A percentile compares a stretch with the other conserved stretches of the same genome.
phyloP scores from a whole-genome alignment of 352 stramenopile species.

The Phytopythium helicoides region DNA sequence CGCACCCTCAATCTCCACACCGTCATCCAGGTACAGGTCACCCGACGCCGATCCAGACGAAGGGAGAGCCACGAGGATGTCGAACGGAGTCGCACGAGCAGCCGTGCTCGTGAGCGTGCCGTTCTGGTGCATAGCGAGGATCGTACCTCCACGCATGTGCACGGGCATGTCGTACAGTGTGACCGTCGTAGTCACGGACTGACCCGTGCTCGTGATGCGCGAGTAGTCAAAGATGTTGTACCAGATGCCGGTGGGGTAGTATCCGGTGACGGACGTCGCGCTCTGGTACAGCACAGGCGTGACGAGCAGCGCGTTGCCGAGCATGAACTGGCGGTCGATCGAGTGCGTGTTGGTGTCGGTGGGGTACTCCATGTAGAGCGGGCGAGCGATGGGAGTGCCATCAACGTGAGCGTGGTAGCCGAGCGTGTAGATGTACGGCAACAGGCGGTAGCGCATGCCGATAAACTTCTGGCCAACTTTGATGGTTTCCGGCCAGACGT shows the following conservation, averaged over 20 bases:
- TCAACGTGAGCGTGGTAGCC: conserved; percentile 49
- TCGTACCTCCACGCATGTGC: conserved; percentile 44
- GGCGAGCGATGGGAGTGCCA: conserved; percentile 46
- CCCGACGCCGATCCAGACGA: conserved; percentile 17
- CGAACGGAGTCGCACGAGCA: conserved; percentile 43
- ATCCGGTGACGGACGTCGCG: conserved; percentile 38
- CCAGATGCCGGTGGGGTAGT: conserved; percentile 43
- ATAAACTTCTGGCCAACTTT: conserved; percentile 62
- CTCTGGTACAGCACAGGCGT: conserved; percentile 48
- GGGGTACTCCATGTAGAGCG: conserved; percentile 69
- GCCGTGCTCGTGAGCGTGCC: conserved; percentile 37
- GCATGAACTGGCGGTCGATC: conserved; percentile 50
- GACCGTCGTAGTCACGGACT: conserved; percentile 21
- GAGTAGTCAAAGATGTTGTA: conserved; percentile 62
- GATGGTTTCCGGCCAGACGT: conserved; percentile 52
- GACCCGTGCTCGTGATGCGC: conserved; percentile 21
- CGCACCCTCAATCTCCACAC: conserved; percentile 33
- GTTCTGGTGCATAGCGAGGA: conserved; percentile 45
- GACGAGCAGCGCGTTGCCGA: conserved; percentile 27
- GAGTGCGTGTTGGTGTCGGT: conserved; percentile 29
- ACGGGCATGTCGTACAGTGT: conserved; percentile 62
- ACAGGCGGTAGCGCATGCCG: conserved; percentile 59
- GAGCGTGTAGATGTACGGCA: conserved; percentile 82
- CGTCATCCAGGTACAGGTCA: conserved; percentile 58
- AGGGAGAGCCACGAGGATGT: conserved; percentile 44